Evolutionary conservation across 257 asterid species (phyloP), one percentile per base, ranked within the genome.

Genomic region (Solanum boliviense): DNA sequence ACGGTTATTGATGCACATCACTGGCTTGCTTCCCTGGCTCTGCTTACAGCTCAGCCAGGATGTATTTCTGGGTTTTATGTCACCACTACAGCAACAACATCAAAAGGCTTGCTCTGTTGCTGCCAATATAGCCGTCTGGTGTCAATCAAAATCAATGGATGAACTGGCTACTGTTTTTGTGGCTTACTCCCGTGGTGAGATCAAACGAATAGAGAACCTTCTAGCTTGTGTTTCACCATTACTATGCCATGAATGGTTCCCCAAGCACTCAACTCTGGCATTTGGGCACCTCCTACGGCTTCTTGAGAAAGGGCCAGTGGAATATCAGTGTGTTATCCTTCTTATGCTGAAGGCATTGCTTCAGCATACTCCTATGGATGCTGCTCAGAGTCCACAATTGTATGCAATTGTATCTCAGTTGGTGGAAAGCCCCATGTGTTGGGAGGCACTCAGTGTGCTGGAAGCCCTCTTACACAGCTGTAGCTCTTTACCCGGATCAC

Each of bases 401-500:
- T 97, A 95, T 78, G 98, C 98, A 21, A 93, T 97, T 11, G 99
- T 97, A 46, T 97, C 99, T 46, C 99, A 95, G 89, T 94, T 97
- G 65, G 99, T 97, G 23, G 99, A 97, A 90, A 97, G 99, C 86
- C 95, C 99, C 16, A 89, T 97, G 79, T 95, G 98, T 93, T 96
- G 96, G 98, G 99, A 97, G 91, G 99, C 99, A 82, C 98, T 96
- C 13, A 96, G 99, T 86, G 99, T 97, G 83, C 92, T 97, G 35
- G 99, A 97, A 92, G 99, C 99, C 34, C 99, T 97, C 79, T 87
- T 97, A 86, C 99, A 96, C 89, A 96, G 99, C 92, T 97, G 99
- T 88, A 95, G 99, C 94, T 94, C 85, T 79, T 79, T 97, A 90
- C 98, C 98, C 0, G 95, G 98, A 73, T 90, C 98, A 87, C 98